Evolutionary conservation across 768 basidiomycete species (phyloP).

Genomic region (Termitomyces eurrhizus): DNA sequence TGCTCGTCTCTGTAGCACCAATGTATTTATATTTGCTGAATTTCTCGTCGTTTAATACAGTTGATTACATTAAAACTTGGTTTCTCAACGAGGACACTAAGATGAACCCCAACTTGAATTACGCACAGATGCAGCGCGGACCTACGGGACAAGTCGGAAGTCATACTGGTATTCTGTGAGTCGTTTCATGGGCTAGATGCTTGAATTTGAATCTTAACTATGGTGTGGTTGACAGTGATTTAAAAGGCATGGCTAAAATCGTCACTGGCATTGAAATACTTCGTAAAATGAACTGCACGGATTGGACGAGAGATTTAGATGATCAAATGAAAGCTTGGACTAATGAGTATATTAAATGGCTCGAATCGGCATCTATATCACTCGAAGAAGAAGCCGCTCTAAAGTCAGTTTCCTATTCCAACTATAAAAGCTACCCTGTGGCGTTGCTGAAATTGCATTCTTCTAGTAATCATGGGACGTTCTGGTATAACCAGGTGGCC

Average conservation of each 20-base stretch:
- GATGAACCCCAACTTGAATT: conserved; percentile 67
- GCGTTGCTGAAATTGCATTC: not conserved
- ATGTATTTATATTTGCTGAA: not conserved
- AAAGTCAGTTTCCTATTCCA: conserved; percentile 39
- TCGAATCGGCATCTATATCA: conserved; percentile 45
- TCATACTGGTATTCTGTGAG: conserved; percentile 54
- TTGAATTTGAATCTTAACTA: not conserved
- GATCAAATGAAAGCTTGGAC: conserved; percentile 47
- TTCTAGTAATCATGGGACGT: conserved; percentile 62
- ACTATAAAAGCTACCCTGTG: not conserved
- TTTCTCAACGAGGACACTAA: conserved; percentile 52
- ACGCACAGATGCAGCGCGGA: conserved; percentile 46
- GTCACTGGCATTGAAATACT: conserved; percentile 9
- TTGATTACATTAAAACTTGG: conserved; percentile 48
- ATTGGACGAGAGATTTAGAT: conserved; percentile 55
- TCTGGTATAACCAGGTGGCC: conserved; percentile 58
- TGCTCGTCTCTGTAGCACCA: conserved; percentile 4
- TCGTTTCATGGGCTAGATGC: not conserved
- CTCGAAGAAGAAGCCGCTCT: conserved; percentile 38
- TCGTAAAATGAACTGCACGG: conserved; percentile 35
- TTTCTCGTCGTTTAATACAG: conserved; percentile 18
- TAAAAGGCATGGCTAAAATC: conserved; percentile 44
- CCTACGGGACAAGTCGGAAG: conserved; percentile 35
- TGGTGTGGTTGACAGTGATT: conserved; percentile 34
- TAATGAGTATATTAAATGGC: conserved; percentile 50